Evolutionary conservation across 441 rosid genomes (phyloP).

Genomic region (Hura crepitans): DNA sequence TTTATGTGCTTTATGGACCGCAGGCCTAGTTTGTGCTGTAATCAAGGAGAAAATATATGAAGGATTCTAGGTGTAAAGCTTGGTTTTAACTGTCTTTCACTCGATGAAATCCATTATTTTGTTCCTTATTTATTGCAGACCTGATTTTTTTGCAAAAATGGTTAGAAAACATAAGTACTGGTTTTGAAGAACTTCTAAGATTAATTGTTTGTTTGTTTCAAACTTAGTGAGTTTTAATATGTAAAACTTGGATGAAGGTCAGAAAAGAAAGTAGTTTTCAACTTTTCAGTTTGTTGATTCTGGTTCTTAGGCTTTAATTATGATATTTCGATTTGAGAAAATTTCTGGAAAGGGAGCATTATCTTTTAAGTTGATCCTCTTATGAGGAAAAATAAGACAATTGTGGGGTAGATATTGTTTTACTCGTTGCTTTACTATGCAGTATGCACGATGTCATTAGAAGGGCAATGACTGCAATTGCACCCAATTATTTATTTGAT

Average conservation of each 20-base stretch:
- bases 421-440: background rate
- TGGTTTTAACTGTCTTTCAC: background rate
- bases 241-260: background rate
- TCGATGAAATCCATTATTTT: background rate
- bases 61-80: background rate
- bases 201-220: background rate
- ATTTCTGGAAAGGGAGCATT: background rate
- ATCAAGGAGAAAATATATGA: background rate
- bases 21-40: no score
- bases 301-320: background rate
- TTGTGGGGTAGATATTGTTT: background rate
- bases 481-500: background rate
- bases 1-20: no score
- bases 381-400: background rate
- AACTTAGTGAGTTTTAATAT: background rate
- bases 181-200: background rate
- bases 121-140: background rate
- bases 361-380: background rate
- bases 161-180: background rate
- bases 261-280: no score
- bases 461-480: background rate
- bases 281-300: background rate
- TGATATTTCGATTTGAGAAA: background rate
- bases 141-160: background rate
- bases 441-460: background rate